phyloP scores from a whole-genome alignment of 441 rosid genomes.

The Breynia disticha region DNA sequence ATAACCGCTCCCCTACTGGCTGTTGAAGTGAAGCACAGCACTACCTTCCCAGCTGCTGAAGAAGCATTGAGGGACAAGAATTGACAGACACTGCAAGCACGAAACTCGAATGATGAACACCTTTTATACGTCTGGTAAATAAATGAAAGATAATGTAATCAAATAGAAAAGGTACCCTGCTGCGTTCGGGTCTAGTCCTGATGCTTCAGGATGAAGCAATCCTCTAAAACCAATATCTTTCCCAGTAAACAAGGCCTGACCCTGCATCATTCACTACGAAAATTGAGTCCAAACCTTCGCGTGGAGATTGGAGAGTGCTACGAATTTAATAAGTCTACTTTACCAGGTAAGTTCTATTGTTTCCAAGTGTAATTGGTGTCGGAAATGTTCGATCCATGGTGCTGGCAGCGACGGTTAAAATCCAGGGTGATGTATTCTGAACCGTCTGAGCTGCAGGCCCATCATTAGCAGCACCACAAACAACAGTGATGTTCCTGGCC shows the following conservation, averaged over 20 bases:
- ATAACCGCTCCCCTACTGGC: constrained; percentile 12
- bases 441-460: constrained; percentile 39
- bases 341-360: constrained; percentile 29
- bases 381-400: constrained; percentile 41
- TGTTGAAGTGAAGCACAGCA: constrained; percentile 33
- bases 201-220: constrained; percentile 26
- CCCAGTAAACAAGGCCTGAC: constrained; percentile 32
- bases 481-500: constrained; percentile 31
- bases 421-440: constrained; percentile 42
- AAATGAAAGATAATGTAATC: not conserved
- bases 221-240: constrained; percentile 21
- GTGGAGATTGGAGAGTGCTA: not conserved
- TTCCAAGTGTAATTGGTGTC: constrained; percentile 31
- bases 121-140: too few species aligned
- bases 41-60: constrained; percentile 30
- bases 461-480: constrained; percentile 32
- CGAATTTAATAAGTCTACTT: not conserved
- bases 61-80: constrained; percentile 22
- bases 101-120: not conserved
- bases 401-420: constrained; percentile 42
- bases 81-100: constrained; percentile 28
- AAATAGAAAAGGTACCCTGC: constrained; percentile 17
- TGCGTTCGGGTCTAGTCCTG: constrained; percentile 20
- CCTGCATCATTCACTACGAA: constrained; percentile 16
- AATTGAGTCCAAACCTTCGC: not conserved